These are phyloP conservation scores for Paecilomyces sp. DNA, from an alignment of 2,329 filamentous ascomycete species.

Conservation along the genomic window DNA sequence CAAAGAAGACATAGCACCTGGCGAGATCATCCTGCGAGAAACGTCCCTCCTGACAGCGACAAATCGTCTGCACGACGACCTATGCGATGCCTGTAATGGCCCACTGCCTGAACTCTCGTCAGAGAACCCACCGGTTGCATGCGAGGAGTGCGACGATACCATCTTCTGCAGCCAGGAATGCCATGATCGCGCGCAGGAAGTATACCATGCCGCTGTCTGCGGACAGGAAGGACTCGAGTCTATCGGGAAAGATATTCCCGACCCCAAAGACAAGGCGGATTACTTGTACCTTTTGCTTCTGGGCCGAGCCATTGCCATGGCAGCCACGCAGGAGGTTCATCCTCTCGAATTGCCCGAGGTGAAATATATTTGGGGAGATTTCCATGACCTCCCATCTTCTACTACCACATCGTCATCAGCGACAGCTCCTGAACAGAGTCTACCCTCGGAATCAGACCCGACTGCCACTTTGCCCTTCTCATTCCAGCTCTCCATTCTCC, in stretches of 20 bases:
- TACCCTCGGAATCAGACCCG: slow-evolving; percentile 10
- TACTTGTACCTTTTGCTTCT: slow-evolving; percentile 54
- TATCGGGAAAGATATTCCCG: slow-evolving; percentile 51
- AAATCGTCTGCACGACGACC: slow-evolving; percentile 74
- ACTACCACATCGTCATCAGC: slow-evolving; percentile 4
- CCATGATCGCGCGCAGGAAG: slow-evolving; percentile 45
- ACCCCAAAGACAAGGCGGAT: slow-evolving; percentile 51
- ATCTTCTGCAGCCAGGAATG: slow-evolving; percentile 56
- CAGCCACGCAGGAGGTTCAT: slow-evolving; percentile 52
- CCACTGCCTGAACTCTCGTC: slow-evolving; percentile 55
- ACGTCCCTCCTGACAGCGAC: slow-evolving; percentile 83
- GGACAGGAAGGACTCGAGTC: slow-evolving; percentile 48
- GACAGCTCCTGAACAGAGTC: not conserved
- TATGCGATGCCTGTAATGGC: slow-evolving; percentile 83
- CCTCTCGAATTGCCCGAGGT: slow-evolving; percentile 54
- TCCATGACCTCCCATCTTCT: slow-evolving; percentile 29
- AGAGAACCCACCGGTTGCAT: slow-evolving; percentile 34
- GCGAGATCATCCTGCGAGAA: slow-evolving; percentile 71
- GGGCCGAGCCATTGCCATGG: slow-evolving; percentile 53
- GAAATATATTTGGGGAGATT: slow-evolving; percentile 62
- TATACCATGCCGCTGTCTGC: slow-evolving; percentile 55
- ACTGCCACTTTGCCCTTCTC: slow-evolving; percentile 51
- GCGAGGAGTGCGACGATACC: slow-evolving; percentile 50
- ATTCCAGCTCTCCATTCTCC: slow-evolving; percentile 52
- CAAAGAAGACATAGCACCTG: slow-evolving; percentile 67